Percentiles rank a stretch among this genome's conserved stretches.
Conservation (phyloP, 2,329 filamentous ascomycete genomes). For the Incumbomyces delicatus region DNA sequence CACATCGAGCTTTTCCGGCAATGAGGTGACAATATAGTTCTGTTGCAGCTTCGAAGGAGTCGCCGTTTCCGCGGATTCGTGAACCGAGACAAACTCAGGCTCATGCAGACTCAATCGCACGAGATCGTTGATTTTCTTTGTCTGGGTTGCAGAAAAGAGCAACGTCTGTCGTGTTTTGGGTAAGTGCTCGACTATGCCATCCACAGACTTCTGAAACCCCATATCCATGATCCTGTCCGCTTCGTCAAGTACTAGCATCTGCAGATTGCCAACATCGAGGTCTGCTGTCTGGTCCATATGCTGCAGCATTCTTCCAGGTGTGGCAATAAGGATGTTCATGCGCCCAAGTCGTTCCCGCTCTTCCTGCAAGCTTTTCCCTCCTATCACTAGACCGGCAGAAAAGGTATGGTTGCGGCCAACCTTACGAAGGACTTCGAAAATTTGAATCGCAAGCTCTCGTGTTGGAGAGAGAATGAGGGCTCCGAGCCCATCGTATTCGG, state of each 20-base stretch:
- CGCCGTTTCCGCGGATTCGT: constrained; percentile 67
- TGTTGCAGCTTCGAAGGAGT: constrained; percentile 81
- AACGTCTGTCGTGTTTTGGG: constrained; percentile 80
- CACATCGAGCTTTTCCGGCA: constrained; percentile 83
- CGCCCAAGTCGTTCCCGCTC: constrained; percentile 72
- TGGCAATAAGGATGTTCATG: constrained; percentile 97
- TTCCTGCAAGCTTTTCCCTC: constrained; percentile 81
- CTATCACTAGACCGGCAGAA: constrained; percentile 86
- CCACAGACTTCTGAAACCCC: constrained; percentile 84
- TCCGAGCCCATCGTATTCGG: constrained; percentile 80
- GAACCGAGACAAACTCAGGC: constrained; percentile 90
- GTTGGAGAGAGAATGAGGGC: constrained; percentile 91
- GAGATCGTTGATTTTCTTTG: constrained; percentile 83
- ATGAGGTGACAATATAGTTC: constrained; percentile 76
- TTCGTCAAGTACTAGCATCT: constrained; percentile 89
- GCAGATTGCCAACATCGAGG: constrained; percentile 80
- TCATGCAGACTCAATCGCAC: constrained; percentile 79
- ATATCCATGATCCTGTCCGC: constrained; percentile 96
- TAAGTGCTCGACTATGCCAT: constrained; percentile 86
- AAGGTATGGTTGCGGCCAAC: constrained; percentile 82
- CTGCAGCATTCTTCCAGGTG: constrained; percentile 87
- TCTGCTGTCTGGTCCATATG: constrained; percentile 89
- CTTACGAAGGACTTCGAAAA: constrained; percentile 87
- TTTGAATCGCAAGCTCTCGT: constrained; percentile 89
- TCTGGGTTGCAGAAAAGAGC: constrained; percentile 93